Evolutionary conservation across 164 flowering plant species (phyloP), one percentile per base, ranked within the genome.

Genomic region (Pachysandra terminalis): DNA sequence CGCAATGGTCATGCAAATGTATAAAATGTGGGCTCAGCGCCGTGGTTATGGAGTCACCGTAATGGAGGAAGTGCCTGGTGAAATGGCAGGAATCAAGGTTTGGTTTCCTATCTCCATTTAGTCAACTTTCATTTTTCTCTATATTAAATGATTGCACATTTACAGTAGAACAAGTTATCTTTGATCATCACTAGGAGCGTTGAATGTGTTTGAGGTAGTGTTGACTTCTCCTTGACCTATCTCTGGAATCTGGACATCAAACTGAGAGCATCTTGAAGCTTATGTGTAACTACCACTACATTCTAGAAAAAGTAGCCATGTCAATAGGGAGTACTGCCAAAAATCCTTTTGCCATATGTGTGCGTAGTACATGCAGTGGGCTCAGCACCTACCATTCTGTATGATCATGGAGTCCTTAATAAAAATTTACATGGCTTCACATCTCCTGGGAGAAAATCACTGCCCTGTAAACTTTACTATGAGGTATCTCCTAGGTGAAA

Each of bases 31-130:
- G 99, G 96, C 96, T 59, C 85, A 86, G 68, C 79, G 66, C 23
- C 88, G 80, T 55, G 92, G 93, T 73, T 93, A 80, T 80, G 70
- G 78, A 55, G 88, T 90, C 14, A 77, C 87, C 27, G 85, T 90
- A 8, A 90, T 93, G 61, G 99, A 96, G 79, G 98, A 93, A 84
- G 86, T 96, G 97, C 79, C 87, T 69, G 98, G 98, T 76, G 99
- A 96, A 71, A 73, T 85, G 49, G 99, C 98, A 69, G 98, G 99
- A 79, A 96, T 96, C 69, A 93, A 96, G 99, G 99, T 95, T 74
- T 65, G 72, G 49, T 45, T 79, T 65, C 74, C 61, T 61, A 27
- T 74, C 72, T 66, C 66, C 55, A 1, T 52, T 59, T 37, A 4
- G 54, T 32, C 56, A 1, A 40, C 14, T 40, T 65, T 92, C 24